Conservation (phyloP, 164 flowering plant species). For the Echeveria elegans region DNA sequence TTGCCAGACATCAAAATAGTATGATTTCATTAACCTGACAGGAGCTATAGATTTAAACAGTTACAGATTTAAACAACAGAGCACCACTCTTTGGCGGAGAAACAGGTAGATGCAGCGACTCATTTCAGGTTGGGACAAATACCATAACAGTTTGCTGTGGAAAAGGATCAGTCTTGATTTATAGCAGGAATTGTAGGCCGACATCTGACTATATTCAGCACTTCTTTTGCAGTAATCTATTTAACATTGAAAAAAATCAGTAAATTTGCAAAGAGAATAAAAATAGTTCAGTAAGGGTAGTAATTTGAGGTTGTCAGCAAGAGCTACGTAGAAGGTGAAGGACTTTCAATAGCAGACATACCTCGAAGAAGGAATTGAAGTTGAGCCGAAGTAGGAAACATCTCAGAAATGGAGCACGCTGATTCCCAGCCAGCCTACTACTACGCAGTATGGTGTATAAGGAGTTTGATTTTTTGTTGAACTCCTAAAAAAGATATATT, state of each 20-base stretch:
- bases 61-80: too few species aligned
- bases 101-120: neutral
- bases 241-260: constrained; percentile 7
- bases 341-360: constrained; percentile 9
- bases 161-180: constrained; percentile 21
- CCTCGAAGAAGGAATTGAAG: constrained; percentile 96
- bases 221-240: constrained; percentile 91
- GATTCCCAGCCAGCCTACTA: constrained; percentile 96
- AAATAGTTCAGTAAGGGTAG: too few species aligned
- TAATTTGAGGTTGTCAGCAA: neutral
- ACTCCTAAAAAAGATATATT: constrained; percentile 45
- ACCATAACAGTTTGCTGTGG: neutral
- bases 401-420: constrained; percentile 88
- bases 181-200: constrained; percentile 42
- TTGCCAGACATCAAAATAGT: too few species aligned
- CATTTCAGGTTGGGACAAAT: neutral
- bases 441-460: constrained; percentile 90
- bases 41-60: too few species aligned
- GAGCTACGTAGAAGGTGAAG: neutral
- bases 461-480: constrained; percentile 95
- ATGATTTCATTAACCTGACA: too few species aligned
- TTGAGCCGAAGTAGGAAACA: constrained; percentile 87
- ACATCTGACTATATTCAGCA: constrained; percentile 74
- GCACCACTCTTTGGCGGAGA: neutral
- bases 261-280: too few species aligned